phyloP scores from a whole-genome alignment of 1,284 basidiomycete genomes.

The Marasmius sp. region DNA sequence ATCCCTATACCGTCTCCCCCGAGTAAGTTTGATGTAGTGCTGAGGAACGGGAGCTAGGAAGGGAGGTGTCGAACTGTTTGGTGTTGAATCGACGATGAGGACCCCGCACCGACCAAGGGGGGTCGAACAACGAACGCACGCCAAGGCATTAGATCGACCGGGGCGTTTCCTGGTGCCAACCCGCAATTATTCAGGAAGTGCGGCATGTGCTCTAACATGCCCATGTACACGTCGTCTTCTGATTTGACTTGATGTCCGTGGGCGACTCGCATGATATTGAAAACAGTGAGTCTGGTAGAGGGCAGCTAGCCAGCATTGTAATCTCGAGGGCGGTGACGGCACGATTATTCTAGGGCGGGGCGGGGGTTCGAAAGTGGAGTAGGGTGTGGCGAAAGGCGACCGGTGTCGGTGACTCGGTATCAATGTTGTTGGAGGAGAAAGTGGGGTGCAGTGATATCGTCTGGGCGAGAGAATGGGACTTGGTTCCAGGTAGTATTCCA shows the following conservation, averaged over 20 bases:
- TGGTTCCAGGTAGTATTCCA: too few relatives aligned
- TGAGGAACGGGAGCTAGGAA: conserved; percentile 22
- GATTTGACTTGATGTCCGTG: conserved; percentile 22
- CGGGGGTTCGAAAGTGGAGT: too few relatives aligned
- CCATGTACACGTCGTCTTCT: conserved; percentile 20
- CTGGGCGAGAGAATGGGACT: too few relatives aligned
- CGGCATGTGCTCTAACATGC: conserved; percentile 10
- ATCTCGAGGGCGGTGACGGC: too few relatives aligned
- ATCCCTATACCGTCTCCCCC: neutral
- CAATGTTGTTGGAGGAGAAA: too few relatives aligned
- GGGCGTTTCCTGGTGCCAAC: conserved; percentile 18
- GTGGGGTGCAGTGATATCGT: too few relatives aligned
- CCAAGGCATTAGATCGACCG: conserved; percentile 22
- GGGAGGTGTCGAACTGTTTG: conserved; percentile 20
- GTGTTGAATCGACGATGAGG: neutral
- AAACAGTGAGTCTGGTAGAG: conserved; percentile 22
- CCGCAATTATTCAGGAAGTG: conserved; percentile 15
- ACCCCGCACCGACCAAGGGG: neutral
- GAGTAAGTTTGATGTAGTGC: conserved; percentile 21
- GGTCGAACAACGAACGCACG: conserved; percentile 8
- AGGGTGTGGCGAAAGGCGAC: too few relatives aligned
- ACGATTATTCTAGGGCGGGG: too few relatives aligned
- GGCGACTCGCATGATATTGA: conserved; percentile 20
- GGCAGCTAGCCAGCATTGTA: too few relatives aligned
- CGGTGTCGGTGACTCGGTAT: too few relatives aligned